phyloP scores from a whole-genome alignment of 2,329 filamentous ascomycete species.

The Epichloe sibirici region DNA sequence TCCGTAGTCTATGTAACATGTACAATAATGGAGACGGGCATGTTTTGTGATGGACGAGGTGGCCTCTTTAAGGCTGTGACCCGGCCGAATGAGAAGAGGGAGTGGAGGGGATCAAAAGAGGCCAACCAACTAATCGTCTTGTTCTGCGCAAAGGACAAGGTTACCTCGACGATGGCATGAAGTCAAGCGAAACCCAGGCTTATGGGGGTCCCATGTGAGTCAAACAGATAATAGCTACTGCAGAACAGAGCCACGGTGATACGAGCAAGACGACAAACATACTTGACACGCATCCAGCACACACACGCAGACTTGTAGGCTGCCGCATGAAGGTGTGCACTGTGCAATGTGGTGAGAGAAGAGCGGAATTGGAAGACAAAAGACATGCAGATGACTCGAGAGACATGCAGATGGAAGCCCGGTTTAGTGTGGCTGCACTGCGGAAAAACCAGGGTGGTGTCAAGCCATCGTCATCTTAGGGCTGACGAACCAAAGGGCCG shows the following conservation, averaged over 20 bases:
- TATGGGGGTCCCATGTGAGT: too few species aligned
- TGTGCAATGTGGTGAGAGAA: not conserved
- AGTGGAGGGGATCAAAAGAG: not conserved
- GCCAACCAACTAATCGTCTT: not conserved
- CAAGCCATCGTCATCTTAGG: slow-evolving; percentile 3
- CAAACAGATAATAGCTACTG: too few species aligned
- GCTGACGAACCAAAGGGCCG: slow-evolving; percentile 5
- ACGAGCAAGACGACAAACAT: not conserved
- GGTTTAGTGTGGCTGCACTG: not conserved
- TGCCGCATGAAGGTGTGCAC: not conserved
- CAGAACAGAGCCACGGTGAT: too few species aligned
- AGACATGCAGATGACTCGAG: not conserved
- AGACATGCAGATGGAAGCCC: not conserved
- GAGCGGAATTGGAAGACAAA: not conserved
- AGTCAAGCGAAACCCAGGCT: not conserved
- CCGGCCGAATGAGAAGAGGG: not conserved
- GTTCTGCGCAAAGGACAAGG: too few species aligned
- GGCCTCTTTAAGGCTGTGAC: not conserved
- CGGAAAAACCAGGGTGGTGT: not conserved
- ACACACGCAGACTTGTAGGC: slow-evolving; percentile 1
- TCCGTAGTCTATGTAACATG: not conserved
- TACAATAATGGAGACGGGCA: not conserved
- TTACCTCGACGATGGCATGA: not conserved
- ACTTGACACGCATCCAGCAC: not conserved
- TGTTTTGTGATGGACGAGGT: not conserved